phyloP scores from a whole-genome alignment of 345 rosid species.

The Adansonia digitata region DNA sequence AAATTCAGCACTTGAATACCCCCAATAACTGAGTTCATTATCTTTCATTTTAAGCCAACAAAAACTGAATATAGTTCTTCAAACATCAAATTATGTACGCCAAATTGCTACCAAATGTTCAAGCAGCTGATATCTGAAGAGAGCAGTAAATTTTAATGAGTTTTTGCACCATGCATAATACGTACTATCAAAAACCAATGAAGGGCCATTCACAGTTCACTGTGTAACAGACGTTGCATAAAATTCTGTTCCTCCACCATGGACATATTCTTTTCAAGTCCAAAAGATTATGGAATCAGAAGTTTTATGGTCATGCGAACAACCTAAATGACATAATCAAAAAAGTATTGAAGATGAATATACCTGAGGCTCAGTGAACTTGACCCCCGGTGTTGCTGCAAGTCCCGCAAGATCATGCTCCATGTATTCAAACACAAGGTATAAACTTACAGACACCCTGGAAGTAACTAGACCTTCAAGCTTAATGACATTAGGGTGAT shows the following conservation, averaged over 20 bases:
- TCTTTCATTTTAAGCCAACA: background rate
- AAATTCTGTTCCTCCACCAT: background rate
- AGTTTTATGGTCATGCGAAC: background rate
- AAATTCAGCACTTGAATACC: background rate
- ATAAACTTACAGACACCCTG: slow-evolving; percentile 55
- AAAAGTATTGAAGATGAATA: background rate
- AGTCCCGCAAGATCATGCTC: slow-evolving; percentile 72
- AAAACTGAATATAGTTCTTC: background rate
- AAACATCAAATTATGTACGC: background rate
- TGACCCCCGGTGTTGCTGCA: slow-evolving; percentile 43
- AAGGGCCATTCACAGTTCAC: background rate
- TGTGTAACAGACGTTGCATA: background rate
- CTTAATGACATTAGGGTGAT: slow-evolving; percentile 74
- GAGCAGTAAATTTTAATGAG: background rate
- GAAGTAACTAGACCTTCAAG: slow-evolving; percentile 71
- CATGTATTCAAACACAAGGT: slow-evolving; percentile 70
- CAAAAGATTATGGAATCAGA: background rate
- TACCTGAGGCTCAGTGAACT: slow-evolving; percentile 66
- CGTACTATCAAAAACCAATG: background rate
- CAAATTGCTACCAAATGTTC: background rate
- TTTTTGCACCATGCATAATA: background rate
- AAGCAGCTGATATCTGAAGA: background rate
- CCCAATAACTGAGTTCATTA: background rate
- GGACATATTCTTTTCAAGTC: background rate
- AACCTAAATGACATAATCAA: background rate